Percentiles rank a stretch among this genome's conserved stretches.
Evolutionary conservation across 176 grass and related monocot species (phyloP).

Genomic region (Oryza longistaminata): DNA sequence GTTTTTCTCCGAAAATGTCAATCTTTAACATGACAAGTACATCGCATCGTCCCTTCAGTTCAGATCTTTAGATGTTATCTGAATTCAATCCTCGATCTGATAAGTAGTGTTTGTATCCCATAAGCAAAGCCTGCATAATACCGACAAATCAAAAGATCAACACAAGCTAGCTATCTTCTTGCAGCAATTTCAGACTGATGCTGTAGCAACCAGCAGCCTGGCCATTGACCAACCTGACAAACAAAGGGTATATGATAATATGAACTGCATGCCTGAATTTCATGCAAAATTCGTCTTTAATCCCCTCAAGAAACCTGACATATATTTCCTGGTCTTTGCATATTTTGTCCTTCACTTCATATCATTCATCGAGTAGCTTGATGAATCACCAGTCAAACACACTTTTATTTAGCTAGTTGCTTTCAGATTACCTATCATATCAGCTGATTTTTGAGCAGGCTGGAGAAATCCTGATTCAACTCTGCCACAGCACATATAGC

Average conservation of each 20-base stretch:
- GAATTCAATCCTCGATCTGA: background rate
- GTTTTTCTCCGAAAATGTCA: background rate
- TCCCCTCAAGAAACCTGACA: background rate
- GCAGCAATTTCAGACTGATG: background rate
- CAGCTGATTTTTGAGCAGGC: background rate
- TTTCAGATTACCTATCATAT: background rate
- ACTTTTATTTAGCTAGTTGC: background rate
- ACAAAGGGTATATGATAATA: background rate
- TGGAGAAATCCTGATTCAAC: background rate
- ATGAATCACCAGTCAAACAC: background rate
- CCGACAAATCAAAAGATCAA: background rate
- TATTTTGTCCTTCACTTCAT: background rate
- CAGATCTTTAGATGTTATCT: background rate
- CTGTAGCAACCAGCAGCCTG: background rate
- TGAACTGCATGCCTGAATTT: background rate
- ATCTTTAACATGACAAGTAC: background rate
- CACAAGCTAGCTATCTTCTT: background rate
- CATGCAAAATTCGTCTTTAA: background rate
- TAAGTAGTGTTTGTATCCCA: background rate
- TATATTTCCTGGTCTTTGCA: background rate
- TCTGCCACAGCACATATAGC: background rate
- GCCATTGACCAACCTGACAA: conserved; percentile 4
- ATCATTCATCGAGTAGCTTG: background rate
- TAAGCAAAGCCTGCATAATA: background rate
- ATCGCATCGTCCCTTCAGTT: background rate